Base-by-base conservation (phyloP, 257 asterid species). In the Solanum megistacrolobum region DNA sequence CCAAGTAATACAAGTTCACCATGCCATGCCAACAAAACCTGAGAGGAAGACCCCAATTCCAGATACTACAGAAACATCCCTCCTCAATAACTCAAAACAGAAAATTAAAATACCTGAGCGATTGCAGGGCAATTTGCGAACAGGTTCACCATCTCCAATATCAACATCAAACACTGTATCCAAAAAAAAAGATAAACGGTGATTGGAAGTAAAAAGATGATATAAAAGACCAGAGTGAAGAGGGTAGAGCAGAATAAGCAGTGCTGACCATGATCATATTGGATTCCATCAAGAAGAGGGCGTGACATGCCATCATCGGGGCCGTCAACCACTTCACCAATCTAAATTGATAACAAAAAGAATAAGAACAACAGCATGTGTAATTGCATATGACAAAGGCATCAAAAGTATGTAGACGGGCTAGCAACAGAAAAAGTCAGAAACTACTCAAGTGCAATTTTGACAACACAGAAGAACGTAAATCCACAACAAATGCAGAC, bases 321-420 rank as follows among this genome's bases (percentile, higher is more conserved):
- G 62, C 99, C 99, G 87, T 97, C 98, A 75, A 97, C 94, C 83
- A 97, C 99, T 94, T 97, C 99, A 86, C 99, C 99, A 90, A 97
- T 93, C 99, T 97, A 89, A 86, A 88, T 48, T 88, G 41, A 52
- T 83, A 29, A 74, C 4, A 78, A 83, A 23, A 65, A 43, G 83
- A 78, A 87, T 82, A 62, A 86, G 84, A 62, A 73, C 18, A 21
- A 43, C 85, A 41, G 18, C 52, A 43, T 58, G 14, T 1, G 48
- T 7, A 20, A 55, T 55, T 55, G 85, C 38, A 43, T 79, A 27
- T 16, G 39, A 43, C 85, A 27, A 27, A 78, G 21, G 85, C 38
- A 12, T 79, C 85, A 43, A 43, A 43, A 16, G 27, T 14, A 9
- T 79, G 85, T 43, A 81, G 27, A 81, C 18, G 31, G 39, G 25